Base-by-base conservation (phyloP, 2,329 filamentous ascomycete species). In the Pseudogymnoascus sp. region DNA sequence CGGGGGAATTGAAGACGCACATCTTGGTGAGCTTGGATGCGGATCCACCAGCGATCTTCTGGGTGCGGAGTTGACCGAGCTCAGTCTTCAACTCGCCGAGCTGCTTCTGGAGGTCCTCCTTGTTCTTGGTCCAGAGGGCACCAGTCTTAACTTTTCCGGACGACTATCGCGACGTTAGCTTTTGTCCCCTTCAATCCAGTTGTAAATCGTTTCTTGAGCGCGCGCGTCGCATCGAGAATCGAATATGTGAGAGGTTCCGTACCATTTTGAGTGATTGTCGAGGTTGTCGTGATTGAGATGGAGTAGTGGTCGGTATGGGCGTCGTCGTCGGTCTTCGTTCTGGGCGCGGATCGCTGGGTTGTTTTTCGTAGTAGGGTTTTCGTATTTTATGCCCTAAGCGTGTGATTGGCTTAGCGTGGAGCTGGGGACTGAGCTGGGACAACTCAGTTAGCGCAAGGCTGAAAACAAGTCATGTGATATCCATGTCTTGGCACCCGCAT, bases 121-220 rank as follows among this genome's bases (percentile, higher is more conserved):
- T 97, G 89, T 86, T 93, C 91, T 99, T 99, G 84, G 86, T 87
- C 95, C 95, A 97, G 81, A 99, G 91, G 83, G 90, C 86, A 83
- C 86, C 86, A 80, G 93, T 88, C 90, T 97, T 97, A 82, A 99
- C 91, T 86, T 87, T 88, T 74, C 77, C 75, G 74, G 79, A 77
- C 77, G 81, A 83, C 80, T 85, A 75, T 74, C 77, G 67, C 76
- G 75, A 76, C 73, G 75, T 71, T 63, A 71, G 72, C 72, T 64
- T 62, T 45, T 61, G 63, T 62, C 21, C 42, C 64, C 39, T 39
- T 59, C 10, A 54, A 63, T 59, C 39, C 18, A 39, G 4, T 62
- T 23, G 39, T 34, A 40, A 37, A 57, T 57, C 23, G 21, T 6
- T 54, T 47, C 40, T 42, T 39, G 31, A 26, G 36, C 21, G 26